Conservation (phyloP, 495 filamentous ascomycete genomes). For the Trichodelitschia bisporula region DNA sequence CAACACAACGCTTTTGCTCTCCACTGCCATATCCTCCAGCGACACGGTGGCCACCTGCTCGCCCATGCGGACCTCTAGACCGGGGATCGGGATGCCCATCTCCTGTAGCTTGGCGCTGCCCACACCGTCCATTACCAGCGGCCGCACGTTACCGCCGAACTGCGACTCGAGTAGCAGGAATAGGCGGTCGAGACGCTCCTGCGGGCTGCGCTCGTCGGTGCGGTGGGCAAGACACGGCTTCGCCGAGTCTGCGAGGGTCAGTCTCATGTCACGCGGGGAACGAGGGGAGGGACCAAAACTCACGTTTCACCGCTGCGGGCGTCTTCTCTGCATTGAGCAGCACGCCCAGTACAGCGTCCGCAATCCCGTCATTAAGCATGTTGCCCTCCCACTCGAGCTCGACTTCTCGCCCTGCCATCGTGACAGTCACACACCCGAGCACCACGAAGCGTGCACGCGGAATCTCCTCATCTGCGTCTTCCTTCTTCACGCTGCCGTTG, state of each 20-base stretch:
- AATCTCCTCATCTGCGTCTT: constrained; percentile 33
- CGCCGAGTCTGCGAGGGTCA: constrained; percentile 3
- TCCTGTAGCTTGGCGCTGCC: constrained; percentile 28
- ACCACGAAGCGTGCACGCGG: constrained; percentile 40
- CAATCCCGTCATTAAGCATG: constrained; percentile 89
- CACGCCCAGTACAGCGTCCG: constrained; percentile 82
- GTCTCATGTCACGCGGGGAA: neutral
- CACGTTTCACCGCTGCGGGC: constrained; percentile 85
- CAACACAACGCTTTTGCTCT: constrained; percentile 49
- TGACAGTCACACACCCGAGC: constrained; percentile 72
- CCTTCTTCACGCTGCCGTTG: constrained; percentile 22
- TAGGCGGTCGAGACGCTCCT: constrained; percentile 56
- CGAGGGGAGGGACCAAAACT: constrained; percentile 9
- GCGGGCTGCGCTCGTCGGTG: constrained; percentile 40
- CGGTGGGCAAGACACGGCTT: constrained; percentile 20
- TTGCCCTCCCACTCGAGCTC: constrained; percentile 96
- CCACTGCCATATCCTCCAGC: constrained; percentile 77
- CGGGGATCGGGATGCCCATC: constrained; percentile 70
- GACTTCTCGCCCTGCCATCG: constrained; percentile 26
- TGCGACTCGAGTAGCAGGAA: constrained; percentile 94
- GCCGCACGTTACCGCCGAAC: constrained; percentile 54
- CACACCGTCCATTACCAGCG: constrained; percentile 21
- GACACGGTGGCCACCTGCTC: constrained; percentile 71
- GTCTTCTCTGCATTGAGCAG: constrained; percentile 74
- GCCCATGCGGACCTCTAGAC: constrained; percentile 67